Evolutionary conservation across 2,329 filamentous ascomycete genomes (phyloP).

Genomic region (Nigrospora sphaerica): DNA sequence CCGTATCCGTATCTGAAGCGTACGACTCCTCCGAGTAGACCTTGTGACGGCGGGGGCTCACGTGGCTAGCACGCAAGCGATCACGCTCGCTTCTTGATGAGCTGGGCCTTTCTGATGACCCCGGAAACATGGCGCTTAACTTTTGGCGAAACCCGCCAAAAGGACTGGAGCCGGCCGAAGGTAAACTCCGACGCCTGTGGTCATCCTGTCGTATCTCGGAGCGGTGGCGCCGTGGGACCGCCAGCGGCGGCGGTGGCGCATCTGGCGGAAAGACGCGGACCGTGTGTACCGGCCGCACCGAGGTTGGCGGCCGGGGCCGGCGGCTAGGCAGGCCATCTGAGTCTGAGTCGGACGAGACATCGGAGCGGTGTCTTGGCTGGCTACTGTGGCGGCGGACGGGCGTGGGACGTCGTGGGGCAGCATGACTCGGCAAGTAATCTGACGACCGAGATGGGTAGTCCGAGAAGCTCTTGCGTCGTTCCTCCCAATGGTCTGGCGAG

Average conservation of each 20-base stretch:
- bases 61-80: constrained; percentile 14
- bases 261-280: constrained; percentile 8
- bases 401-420: constrained; percentile 14
- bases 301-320: constrained; percentile 7
- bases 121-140: constrained; percentile 16
- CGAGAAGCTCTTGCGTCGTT: constrained; percentile 42
- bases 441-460: constrained; percentile 35
- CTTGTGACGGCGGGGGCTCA: constrained; percentile 14
- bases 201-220: constrained; percentile 17
- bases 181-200: constrained; percentile 15
- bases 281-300: constrained; percentile 13
- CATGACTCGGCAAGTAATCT: constrained; percentile 13
- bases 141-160: constrained; percentile 15
- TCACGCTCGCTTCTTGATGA: constrained; percentile 19
- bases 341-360: constrained; percentile 14
- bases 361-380: constrained; percentile 15
- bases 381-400: constrained; percentile 15
- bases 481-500: constrained; percentile 31
- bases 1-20: constrained; percentile 18
- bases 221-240: constrained; percentile 11
- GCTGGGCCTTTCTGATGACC: constrained; percentile 18
- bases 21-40: constrained; percentile 19
- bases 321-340: constrained; percentile 11
- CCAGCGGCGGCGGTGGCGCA: constrained; percentile 3
- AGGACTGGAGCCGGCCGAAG: constrained; percentile 9